Base-by-base conservation (phyloP, 2,329 filamentous ascomycete species). In the Albophoma yamanashiensis region DNA sequence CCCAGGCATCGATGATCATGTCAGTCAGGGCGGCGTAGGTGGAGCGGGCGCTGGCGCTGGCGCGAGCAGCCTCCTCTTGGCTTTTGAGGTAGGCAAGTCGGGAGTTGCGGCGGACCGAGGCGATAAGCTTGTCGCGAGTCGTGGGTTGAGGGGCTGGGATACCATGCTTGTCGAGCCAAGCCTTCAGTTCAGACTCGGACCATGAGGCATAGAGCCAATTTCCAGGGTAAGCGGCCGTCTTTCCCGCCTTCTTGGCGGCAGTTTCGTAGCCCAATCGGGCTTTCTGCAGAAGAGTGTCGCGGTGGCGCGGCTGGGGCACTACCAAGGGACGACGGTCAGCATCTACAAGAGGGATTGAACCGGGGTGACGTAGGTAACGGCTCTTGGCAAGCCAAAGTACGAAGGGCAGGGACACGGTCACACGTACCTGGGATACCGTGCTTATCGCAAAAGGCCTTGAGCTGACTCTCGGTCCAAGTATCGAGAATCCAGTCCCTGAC, bases 401-500 rank as follows among this genome's bases (percentile, higher is more conserved):
- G 3, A 17, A 58, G 52, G 60, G 4, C 38, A 39, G 25, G n/a
- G 8, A 4, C 39, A 22, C 25, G n/a, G 50, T 17, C 4, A 20
- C 17, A 63, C 74, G 50, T 74, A 83, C 81, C 80, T 61, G 92
- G 90, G 68, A 99, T 91, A 64, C 83, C 83, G 74, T 97, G 84
- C 73, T 88, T 89, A 74, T 97, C 93, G 64, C 92, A 88, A 76
- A 97, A 97, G 1, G 89, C 78, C 81, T 97, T 97, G 66, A 99
- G 82, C 73, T 95, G 88, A 65, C 92, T 97, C 61, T 97, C 93
- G 65, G 89, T 87, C 91, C 92, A 97, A 62, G 90, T 94, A 72
- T 97, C 91, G 69, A 97, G 88, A 66, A 97, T 89, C 94, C 94
- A 97, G 68, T 93, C 88, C 74, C 89, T 91, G 56, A 91, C 84